A percentile compares a stretch with the other conserved stretches of the same genome.
Evolutionary conservation across 352 stramenopile genomes (phyloP).

Genomic region (Peronospora belbahrii): DNA sequence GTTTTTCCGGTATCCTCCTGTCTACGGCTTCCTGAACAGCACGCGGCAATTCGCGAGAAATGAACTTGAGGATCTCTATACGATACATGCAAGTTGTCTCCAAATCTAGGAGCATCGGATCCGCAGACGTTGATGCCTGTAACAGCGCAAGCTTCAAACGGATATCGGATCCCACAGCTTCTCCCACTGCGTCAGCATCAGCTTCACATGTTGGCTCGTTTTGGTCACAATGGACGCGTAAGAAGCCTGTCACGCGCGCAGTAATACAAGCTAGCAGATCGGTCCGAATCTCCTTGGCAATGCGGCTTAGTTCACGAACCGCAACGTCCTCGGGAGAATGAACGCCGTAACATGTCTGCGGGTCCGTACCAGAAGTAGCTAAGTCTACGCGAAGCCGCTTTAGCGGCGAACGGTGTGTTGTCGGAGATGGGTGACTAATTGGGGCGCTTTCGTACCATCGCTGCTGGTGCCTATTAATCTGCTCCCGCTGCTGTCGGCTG

Average conservation of each 20-base stretch:
- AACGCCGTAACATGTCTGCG: conserved; percentile 1
- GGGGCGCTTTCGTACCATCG: conserved; percentile 18
- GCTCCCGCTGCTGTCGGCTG: conserved; percentile 19
- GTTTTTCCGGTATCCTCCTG: conserved; percentile 56
- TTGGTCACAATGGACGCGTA: conserved; percentile 44
- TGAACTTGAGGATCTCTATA: conserved; percentile 81
- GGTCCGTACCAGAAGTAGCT: conserved; percentile 6
- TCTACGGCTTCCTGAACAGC: conserved; percentile 62
- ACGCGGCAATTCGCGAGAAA: conserved; percentile 69
- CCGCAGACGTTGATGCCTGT: conserved; percentile 20
- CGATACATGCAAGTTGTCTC: conserved; percentile 77
- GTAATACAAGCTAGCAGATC: conserved; percentile 65
- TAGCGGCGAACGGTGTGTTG: conserved; percentile 13
- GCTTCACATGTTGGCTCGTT: conserved; percentile 18
- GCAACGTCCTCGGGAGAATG: conserved; percentile 39
- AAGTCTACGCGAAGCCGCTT: conserved; percentile 25
- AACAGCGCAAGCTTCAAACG: conserved; percentile 48
- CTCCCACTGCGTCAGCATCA: conserved; percentile 34
- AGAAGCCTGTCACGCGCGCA: conserved; percentile 51
- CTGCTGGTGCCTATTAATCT: conserved; percentile 17
- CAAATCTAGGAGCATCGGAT: conserved; percentile 32
- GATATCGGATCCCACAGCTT: conserved; percentile 56
- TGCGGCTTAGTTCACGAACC: conserved; percentile 54
- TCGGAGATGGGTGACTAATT: conserved; percentile 17
- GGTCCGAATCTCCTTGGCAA: conserved; percentile 48